Evolutionary conservation across 2,329 filamentous ascomycete species (phyloP), one percentile per base, ranked within the genome.

Genomic region (Fusarium vanettenii): DNA sequence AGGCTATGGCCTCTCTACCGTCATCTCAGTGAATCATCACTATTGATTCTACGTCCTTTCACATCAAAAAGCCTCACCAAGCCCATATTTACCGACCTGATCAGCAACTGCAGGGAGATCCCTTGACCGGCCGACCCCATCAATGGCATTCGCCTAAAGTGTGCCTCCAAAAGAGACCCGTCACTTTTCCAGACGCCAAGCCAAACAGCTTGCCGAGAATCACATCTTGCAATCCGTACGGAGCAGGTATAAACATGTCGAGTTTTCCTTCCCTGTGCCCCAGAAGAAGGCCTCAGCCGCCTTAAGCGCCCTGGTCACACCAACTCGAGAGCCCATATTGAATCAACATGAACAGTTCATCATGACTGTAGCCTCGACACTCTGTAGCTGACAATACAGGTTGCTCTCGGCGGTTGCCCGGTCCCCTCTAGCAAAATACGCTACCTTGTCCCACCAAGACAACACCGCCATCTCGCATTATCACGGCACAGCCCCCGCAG

Each of bases 301-400:
- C 41, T 67, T 62, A 57, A 60, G 27, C 37, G 61, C 60, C 52
- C 64, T 22, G 31, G 67, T 73, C 67, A 64, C 71, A 71, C 31
- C 25, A 25, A 50, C 25, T 55, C 43, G 22, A 59, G 70, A 55
- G 25, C 31, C 29, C 56, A 52, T 18, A 16, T 31, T 29, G 31
- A 35, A 39, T 52, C 27, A 29, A 10, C 37, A 29, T 57, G 48
- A 27, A 18, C 45, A 65, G 37, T 69, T 69, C 43, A 65, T 72
- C 35, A 29, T 27, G 56, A 4, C 56, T 27, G 35, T 20, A 25
- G 14, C 6, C 18, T 35, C 18, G 22, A 39, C 9, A 22, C 35
- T 57, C 13, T n/a, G 10, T 7, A 25, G 31, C 41, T 29, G 22
- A 57, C 35, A 20, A n/a, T 60, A 14, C 35, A n/a, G 35, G 48